Evolutionary conservation across 495 filamentous ascomycete species (phyloP), one percentile per base, ranked within the genome.

Genomic region (Tuber microsphaerosporum): DNA sequence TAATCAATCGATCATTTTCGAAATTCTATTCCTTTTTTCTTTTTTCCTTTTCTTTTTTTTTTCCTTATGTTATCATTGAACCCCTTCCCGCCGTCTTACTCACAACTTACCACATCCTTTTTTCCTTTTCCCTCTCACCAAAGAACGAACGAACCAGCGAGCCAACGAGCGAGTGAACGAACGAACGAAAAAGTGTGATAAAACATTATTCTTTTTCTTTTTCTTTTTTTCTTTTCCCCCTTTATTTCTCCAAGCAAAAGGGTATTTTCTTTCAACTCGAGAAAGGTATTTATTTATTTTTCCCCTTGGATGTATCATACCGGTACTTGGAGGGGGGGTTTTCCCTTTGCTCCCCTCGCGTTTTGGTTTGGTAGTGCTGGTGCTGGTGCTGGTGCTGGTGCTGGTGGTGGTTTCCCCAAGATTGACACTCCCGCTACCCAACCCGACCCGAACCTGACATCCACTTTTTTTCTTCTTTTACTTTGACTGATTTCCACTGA

Each of bases 61-160:
- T 65, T 65, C 26, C 56, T 65, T 65, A 65, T 65, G 56, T 65
- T 65, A 65, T 65, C 56, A 65, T 65, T 65, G 56, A 65, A 65
- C n/a, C 75, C 73, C 69, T 45, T 73, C 72, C 74, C 76, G 72
- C 77, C 77, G 77, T 79, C 77, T 79, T 79, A 79, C 77, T 79
- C 77, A 79, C 77, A 44, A 79, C 77, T 79, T 79, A 79, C 77
- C 77, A 79, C 73, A 79, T 79, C 77, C 73, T 65, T 65, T 65
- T 65, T 65, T 79, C 76, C 74, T 75, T 46, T 71, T 48, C 45
- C 75, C 56, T 73, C 72, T 72, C 31, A 56, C 74, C 45, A 74
- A 61, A 69, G 68, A 48, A 72, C 75, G 76, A 61, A 44, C 74
- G 69, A 39, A 41, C 39, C 39, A 41, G 39, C 39, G 39, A 41